Base-by-base conservation (phyloP, 1,284 basidiomycete genomes). In the Ustilago crameri region DNA sequence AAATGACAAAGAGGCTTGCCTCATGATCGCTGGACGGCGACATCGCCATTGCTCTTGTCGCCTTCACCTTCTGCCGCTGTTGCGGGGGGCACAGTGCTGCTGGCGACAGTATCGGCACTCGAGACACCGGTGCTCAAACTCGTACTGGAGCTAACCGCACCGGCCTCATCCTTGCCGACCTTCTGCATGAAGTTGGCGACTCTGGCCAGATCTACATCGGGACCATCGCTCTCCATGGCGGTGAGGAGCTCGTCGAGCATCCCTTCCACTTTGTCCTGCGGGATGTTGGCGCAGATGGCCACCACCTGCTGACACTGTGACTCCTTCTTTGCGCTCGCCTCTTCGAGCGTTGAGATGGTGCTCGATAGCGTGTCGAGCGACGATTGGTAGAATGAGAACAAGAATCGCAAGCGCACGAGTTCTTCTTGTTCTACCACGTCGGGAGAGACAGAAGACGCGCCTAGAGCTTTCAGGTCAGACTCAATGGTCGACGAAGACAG, bases 231-330 rank as follows among this genome's bases (percentile, higher is more conserved):
- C 84, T 95, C 93, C 52, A 95, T 90, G 23, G 93, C 93, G 57
- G 92, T 87, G 23, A 94, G 88, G 44, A 96, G 87, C 73, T 93
- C 91, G 80, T 93, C 92, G 48, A 95, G 86, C 89, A 93, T 91
- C 91, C 89, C 89, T 84, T 96, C 94, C 44, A 97, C 91, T 82
- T 90, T 90, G 76, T 95, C 92, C 46, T 93, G 87, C 2, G 92
- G 88, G 50, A 94, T 90, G 42, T 91, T 91, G 8, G 93, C 93
- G 83, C 93, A 95, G 52, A 95, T 85, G 22, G 93, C 90, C 20
- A 98, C 91, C 63, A 97, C 91, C 84, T 90, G 93, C 84, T 93
- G 91, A 85, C 92, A 96, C 84, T 92, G 90, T 74, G 90, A 90
- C 79, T 93, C 91, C 83, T 91, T 93, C 83, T 91, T 46, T 8